Evolutionary conservation across 148 eudicot species (phyloP).

Genomic region (Silene latifolia): DNA sequence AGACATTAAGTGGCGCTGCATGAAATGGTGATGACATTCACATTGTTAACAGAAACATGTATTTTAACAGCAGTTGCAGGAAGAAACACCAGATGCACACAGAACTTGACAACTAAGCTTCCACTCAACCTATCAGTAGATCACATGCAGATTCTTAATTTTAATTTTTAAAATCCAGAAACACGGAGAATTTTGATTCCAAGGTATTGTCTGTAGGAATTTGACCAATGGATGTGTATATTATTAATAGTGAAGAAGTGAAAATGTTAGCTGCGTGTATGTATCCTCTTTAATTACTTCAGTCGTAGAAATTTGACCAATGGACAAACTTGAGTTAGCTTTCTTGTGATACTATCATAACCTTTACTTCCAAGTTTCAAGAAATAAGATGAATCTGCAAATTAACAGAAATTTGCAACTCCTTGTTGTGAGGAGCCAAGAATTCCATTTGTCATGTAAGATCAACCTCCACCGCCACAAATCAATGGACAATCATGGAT

Average conservation of each 20-base stretch:
- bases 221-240: not conserved
- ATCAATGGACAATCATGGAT: not conserved
- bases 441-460: not conserved
- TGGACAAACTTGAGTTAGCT: not conserved
- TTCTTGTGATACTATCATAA: too few relatives aligned
- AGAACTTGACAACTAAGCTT: not conserved
- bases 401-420: constrained; percentile 4
- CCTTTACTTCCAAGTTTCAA: not conserved
- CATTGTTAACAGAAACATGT: not conserved
- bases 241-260: not conserved
- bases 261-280: not conserved
- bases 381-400: not conserved
- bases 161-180: too few relatives aligned
- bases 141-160: not conserved
- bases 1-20: too few relatives aligned
- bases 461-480: not conserved
- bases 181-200: not conserved
- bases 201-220: not conserved
- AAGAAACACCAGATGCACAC: not conserved
- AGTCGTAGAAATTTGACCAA: not conserved
- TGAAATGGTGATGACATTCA: too few relatives aligned
- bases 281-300: not conserved
- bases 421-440: not conserved
- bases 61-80: too few relatives aligned
- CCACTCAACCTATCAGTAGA: not conserved